A percentile compares a stretch with the other conserved stretches of the same genome.
phyloP scores from a whole-genome alignment of 2,329 filamentous ascomycete species.

The Curvularia verruculosa region DNA sequence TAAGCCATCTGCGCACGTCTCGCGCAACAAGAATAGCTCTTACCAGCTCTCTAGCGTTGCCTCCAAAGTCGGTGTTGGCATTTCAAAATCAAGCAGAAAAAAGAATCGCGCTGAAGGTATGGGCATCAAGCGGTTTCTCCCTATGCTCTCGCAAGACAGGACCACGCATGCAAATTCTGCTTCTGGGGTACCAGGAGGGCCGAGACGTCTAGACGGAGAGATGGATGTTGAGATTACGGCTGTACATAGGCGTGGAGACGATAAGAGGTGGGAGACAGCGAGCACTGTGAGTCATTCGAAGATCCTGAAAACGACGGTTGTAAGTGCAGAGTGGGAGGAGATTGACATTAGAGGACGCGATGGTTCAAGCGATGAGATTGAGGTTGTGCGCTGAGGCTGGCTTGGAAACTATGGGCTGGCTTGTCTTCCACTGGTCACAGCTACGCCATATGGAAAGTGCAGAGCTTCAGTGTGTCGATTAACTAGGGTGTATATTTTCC shows the following conservation, averaged over 20 bases:
- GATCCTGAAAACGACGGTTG: slow-evolving; percentile 46
- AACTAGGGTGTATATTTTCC: background rate
- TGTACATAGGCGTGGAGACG: slow-evolving; percentile 15
- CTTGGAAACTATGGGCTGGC: background rate
- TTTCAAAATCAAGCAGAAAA: slow-evolving; percentile 21
- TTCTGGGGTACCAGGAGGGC: slow-evolving; percentile 44
- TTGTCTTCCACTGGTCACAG: background rate
- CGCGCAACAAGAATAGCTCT: slow-evolving; percentile 34
- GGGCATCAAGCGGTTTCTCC: slow-evolving; percentile 38
- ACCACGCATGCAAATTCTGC: slow-evolving; percentile 43
- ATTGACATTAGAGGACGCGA: slow-evolving; percentile 26
- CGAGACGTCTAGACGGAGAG: slow-evolving; percentile 37
- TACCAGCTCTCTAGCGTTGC: slow-evolving; percentile 38
- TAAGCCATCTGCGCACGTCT: slow-evolving; percentile 38
- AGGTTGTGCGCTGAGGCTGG: slow-evolving; percentile 18
- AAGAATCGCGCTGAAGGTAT: slow-evolving; percentile 21
- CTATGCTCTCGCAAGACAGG: slow-evolving; percentile 35
- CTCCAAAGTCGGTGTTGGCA: slow-evolving; percentile 8
- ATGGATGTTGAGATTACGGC: slow-evolving; percentile 43
- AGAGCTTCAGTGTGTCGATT: background rate
- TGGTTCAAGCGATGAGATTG: slow-evolving; percentile 31
- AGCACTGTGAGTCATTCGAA: slow-evolving; percentile 43
- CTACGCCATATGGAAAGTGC: background rate
- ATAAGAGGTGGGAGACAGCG: slow-evolving; percentile 42
- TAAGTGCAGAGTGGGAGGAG: slow-evolving; percentile 46